These are phyloP conservation scores for Carex cristatella DNA, from an alignment of 176 grass and related monocot genomes.

Conservation along the genomic window DNA sequence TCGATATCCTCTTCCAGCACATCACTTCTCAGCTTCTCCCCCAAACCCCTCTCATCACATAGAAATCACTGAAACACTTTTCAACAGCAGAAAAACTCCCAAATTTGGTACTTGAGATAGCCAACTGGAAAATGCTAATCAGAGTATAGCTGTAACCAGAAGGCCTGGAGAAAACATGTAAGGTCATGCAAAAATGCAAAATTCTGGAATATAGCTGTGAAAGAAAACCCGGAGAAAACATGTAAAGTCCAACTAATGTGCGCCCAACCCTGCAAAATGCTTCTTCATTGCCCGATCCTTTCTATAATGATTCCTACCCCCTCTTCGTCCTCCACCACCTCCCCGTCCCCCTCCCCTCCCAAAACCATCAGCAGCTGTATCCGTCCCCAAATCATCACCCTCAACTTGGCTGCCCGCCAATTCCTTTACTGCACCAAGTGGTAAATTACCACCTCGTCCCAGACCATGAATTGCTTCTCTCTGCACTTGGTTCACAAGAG, in stretches of 20 bases:
- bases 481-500: conserved; percentile 43
- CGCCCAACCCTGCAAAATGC: conserved; percentile 59
- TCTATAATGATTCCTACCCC: conserved; percentile 48
- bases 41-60: neutral
- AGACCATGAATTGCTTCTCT: conserved; percentile 83
- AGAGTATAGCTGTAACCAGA: neutral
- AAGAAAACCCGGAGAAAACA: neutral
- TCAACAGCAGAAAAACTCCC: neutral
- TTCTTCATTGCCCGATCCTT: conserved; percentile 72
- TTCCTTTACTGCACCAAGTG: conserved; percentile 49
- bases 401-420: conserved; percentile 12
- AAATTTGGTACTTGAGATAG: neutral
- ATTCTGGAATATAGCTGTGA: neutral
- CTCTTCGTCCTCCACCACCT: conserved; percentile 37
- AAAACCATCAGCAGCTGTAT: conserved; percentile 17
- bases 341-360: conserved; percentile 35
- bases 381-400: conserved; percentile 32
- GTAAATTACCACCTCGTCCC: conserved; percentile 83
- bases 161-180: neutral
- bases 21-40: neutral
- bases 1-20: neutral
- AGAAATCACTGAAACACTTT: neutral
- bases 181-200: neutral
- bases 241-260: conserved; percentile 22
- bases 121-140: neutral